Percentiles rank a stretch among this genome's conserved stretches.
These are phyloP conservation scores for Arthrocladium fulminans DNA, from an alignment of 2,329 filamentous ascomycete genomes.

Conservation along the genomic window DNA sequence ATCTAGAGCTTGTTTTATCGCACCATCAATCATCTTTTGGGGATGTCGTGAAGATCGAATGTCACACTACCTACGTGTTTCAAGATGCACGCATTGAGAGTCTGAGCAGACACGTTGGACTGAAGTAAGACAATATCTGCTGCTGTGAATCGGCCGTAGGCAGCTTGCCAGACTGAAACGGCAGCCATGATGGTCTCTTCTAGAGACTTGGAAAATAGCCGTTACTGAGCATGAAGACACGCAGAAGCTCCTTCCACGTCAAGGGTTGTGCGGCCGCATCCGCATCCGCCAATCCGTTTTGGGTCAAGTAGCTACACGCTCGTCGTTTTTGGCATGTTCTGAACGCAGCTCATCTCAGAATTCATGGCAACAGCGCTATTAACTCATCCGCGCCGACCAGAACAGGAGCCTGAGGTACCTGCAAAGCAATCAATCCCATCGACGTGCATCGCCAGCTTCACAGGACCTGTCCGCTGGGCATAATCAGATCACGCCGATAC, in stretches of 20 bases:
- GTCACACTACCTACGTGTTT: slow-evolving; percentile 2
- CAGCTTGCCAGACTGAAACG: neutral
- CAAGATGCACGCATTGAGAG: neutral
- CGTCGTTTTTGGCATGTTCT: neutral
- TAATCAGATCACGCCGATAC: neutral
- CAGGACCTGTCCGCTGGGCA: neutral
- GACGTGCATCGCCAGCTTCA: neutral
- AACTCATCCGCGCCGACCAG: neutral
- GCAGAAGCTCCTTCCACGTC: neutral
- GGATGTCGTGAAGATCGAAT: neutral
- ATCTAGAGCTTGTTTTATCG: neutral
- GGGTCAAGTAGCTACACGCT: no score
- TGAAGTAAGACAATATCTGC: neutral
- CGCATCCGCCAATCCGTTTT: neutral
- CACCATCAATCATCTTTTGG: neutral
- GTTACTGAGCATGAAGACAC: neutral
- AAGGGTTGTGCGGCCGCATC: no score
- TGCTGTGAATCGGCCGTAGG: neutral
- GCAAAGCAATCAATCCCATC: neutral
- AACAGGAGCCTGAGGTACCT: neutral
- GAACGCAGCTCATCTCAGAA: neutral
- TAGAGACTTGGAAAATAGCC: neutral
- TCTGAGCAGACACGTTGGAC: neutral
- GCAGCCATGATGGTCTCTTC: neutral
- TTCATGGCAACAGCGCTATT: neutral